Evolutionary conservation across 371 early-diverging fungal genomes (phyloP), one percentile per base, ranked within the genome.

Genomic region (Paraphysoderma sedebokerense): DNA sequence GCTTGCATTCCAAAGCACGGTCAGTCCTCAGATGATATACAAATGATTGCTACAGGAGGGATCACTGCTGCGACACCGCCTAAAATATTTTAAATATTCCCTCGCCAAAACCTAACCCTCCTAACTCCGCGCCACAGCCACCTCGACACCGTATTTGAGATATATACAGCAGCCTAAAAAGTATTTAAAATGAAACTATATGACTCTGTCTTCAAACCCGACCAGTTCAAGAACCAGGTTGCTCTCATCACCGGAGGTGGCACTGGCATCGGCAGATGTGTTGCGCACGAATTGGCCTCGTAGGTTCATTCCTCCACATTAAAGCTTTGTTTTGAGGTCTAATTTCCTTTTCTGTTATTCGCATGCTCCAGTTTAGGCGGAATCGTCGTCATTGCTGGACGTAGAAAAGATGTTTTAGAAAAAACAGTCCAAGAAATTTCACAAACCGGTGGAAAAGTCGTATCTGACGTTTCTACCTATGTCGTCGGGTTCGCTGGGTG

Each of bases 231-330:
- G 32, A 53, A 55, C 44, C 51, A 60, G 24, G 60, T 66, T 17
- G 39, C 51, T 31, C 58, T 66, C 20, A 51, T 67, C 22, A 63
- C 60, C 6, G 59, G 59, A 41, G 66, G 67, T 33, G 66, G 65
- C 36, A 65, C 65, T 9, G 72, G 67, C 31, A 68, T 70, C 34
- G 71, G 71, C 20, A 53, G 71, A 5, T 62, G 63, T 42, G 61
- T 59, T 6, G 70, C 70, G 9, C 62, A 66, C 31, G 71, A 70
- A 35, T 49, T 70, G 26, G 67, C 63, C 3, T 54, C 57, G 62
- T 62, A 52, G 38, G 30, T 23, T 47, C n/a, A 13, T 3, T 8
- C 28, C 12, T 23, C 33, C 23, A 19, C 48, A n/a, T 30, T 24
- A 2, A 12, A 44, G 3, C 5, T 34, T 11, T n/a, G n/a, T n/a